A percentile compares a stretch with the other conserved stretches of the same genome.
Conservation (phyloP, 78 protist genomes). For the Dictyostelium capitatum region DNA sequence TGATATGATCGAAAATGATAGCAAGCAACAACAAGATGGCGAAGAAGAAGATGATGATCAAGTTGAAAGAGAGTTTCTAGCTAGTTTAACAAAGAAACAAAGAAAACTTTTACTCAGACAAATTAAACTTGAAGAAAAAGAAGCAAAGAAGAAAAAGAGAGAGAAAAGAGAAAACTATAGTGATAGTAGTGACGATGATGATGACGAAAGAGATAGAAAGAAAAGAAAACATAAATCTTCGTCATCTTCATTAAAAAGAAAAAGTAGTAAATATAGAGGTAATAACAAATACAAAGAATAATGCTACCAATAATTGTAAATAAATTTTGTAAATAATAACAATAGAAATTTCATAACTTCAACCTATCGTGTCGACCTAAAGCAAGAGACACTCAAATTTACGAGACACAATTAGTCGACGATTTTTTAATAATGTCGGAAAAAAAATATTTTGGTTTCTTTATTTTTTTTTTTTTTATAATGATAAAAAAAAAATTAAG, state of each 20-base stretch:
- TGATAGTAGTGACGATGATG: neutral
- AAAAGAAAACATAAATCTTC: neutral
- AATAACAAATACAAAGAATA: neutral
- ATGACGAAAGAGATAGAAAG: neutral
- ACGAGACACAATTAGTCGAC: too few relatives aligned
- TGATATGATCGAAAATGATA: neutral
- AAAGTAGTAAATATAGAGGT: neutral
- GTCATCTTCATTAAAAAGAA: neutral
- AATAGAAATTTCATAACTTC: too few relatives aligned
- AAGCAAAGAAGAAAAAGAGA: slow-evolving; percentile 30
- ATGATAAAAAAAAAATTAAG: too few relatives aligned
- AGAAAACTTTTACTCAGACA: slow-evolving; percentile 63
- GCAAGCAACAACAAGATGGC: neutral
- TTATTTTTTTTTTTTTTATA: too few relatives aligned
- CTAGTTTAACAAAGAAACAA: slow-evolving; percentile 47
- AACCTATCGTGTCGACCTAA: too few relatives aligned
- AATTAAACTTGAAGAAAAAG: slow-evolving; percentile 63
- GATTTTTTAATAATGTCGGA: too few relatives aligned
- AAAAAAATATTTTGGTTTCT: too few relatives aligned
- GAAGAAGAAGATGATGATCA: slow-evolving; percentile 60
- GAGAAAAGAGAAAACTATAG: neutral
- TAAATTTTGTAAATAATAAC: too few relatives aligned
- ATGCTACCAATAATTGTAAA: neutral
- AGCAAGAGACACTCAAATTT: too few relatives aligned
- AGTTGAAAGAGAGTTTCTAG: slow-evolving; percentile 69